These are phyloP conservation scores for Royoungia palumana DNA, from an alignment of 768 basidiomycete genomes.

Conservation along the genomic window DNA sequence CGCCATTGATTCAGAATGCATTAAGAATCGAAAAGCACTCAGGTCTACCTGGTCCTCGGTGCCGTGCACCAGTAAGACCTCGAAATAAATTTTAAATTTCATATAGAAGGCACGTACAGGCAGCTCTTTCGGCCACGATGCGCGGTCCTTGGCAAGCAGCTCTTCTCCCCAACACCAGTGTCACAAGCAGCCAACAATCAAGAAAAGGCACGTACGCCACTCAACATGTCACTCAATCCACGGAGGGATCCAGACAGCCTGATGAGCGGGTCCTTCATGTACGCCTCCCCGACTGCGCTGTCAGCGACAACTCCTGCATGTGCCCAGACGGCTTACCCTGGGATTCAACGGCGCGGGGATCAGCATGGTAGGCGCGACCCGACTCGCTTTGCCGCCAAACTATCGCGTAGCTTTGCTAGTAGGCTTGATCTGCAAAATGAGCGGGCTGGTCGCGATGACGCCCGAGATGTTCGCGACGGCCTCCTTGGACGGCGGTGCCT, in stretches of 20 bases:
- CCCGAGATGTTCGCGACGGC: slow-evolving; percentile 49
- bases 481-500: slow-evolving; percentile 34
- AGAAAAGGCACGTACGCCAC: slow-evolving; percentile 38
- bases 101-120: slow-evolving; percentile 47
- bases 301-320: slow-evolving; percentile 57
- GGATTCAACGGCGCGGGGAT: slow-evolving; percentile 52
- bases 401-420: slow-evolving; percentile 49
- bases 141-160: slow-evolving; percentile 43
- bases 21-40: neutral
- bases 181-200: neutral
- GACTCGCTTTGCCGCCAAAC: slow-evolving; percentile 48
- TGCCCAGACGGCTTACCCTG: slow-evolving; percentile 38
- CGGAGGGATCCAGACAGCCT: slow-evolving; percentile 54
- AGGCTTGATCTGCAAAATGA: slow-evolving; percentile 61
- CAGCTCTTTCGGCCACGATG: slow-evolving; percentile 60
- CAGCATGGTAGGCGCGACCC: slow-evolving; percentile 47
- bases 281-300: slow-evolving; percentile 44
- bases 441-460: slow-evolving; percentile 64
- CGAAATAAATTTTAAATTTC: slow-evolving; percentile 4
- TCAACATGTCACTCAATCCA: slow-evolving; percentile 60
- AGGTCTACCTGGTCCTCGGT: slow-evolving; percentile 56
- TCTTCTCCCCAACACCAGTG: slow-evolving; percentile 52
- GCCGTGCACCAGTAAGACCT: slow-evolving; percentile 61
- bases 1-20: neutral
- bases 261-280: slow-evolving; percentile 57